Percentiles rank a stretch among this genome's conserved stretches.
These are phyloP conservation scores for Paraphaeosphaeria sporulosa DNA, from an alignment of 2,329 filamentous ascomycete species.

Conservation along the genomic window DNA sequence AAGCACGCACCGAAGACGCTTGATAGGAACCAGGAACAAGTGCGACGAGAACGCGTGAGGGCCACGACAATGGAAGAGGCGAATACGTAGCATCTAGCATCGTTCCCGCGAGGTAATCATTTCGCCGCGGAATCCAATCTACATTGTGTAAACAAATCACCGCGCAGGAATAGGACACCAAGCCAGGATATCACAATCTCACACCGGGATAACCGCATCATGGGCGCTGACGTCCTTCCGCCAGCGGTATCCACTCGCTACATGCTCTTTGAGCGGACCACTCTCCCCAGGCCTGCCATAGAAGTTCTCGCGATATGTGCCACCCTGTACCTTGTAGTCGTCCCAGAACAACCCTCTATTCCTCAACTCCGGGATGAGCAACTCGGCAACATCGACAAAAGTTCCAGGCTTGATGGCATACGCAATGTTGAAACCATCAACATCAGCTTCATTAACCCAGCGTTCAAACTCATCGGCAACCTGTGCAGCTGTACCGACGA, in stretches of 20 bases:
- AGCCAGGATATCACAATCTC: not conserved
- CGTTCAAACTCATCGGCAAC: constrained; percentile 71
- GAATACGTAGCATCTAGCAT: no score
- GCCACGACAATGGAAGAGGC: no score
- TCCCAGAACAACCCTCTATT: constrained; percentile 63
- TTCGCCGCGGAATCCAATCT: no score
- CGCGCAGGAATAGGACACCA: no score
- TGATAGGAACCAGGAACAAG: no score
- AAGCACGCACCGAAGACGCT: no score
- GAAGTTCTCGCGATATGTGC: constrained; percentile 67
- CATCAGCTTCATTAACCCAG: constrained; percentile 71
- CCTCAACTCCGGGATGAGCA: constrained; percentile 67
- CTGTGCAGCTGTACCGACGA: constrained; percentile 67
- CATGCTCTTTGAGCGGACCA: constrained; percentile 58
- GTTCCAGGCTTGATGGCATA: constrained; percentile 70
- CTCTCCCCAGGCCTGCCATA: constrained; percentile 57
- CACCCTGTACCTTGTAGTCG: constrained; percentile 59
- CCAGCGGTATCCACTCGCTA: constrained; percentile 54
- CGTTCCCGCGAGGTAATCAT: no score
- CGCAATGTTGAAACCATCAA: constrained; percentile 76
- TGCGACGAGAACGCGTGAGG: no score
- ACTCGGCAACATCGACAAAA: constrained; percentile 70
- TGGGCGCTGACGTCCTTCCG: constrained; percentile 19
- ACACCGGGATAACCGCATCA: constrained; percentile 10
- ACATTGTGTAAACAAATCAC: no score